Conservation (phyloP, 1,139 yeast genomes). For the Geotrichum bryndzae region DNA sequence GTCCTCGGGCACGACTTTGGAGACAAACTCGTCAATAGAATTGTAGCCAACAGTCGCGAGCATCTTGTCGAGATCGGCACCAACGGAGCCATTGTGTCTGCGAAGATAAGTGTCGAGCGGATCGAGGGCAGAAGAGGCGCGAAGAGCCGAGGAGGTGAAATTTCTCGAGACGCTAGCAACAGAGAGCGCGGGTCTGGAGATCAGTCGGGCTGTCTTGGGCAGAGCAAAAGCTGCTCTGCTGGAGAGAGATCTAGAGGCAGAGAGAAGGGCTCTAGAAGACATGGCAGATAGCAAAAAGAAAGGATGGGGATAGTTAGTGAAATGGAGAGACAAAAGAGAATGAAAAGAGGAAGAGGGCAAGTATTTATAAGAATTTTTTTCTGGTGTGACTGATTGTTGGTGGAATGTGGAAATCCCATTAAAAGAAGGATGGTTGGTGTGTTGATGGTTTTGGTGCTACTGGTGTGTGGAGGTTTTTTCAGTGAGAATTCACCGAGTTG, state of each 20-base stretch:
- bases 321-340: not conserved
- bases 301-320: not conserved
- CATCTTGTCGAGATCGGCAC: slow-evolving; percentile 62
- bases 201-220: not conserved
- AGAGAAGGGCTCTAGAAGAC: slow-evolving; percentile 5
- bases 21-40: slow-evolving; percentile 64
- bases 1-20: slow-evolving; percentile 69
- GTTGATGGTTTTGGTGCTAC: not conserved
- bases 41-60: slow-evolving; percentile 57
- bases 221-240: not conserved
- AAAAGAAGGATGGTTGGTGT: not conserved
- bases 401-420: not conserved
- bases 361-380: not conserved
- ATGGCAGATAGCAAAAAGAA: not conserved
- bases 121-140: slow-evolving; percentile 26
- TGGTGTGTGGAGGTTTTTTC: not conserved
- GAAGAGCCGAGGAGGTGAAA: not conserved
- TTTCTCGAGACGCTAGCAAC: slow-evolving; percentile 20
- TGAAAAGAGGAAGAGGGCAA: not conserved
- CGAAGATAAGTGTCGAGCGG: slow-evolving; percentile 77
- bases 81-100: slow-evolving; percentile 84
- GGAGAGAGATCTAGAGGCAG: slow-evolving; percentile 1
- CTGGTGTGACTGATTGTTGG: not conserved
- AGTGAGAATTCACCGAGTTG: not conserved
- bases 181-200: slow-evolving; percentile 28